Base-by-base conservation (phyloP, 495 filamentous ascomycete genomes). In the Delitschia confertaspora region DNA sequence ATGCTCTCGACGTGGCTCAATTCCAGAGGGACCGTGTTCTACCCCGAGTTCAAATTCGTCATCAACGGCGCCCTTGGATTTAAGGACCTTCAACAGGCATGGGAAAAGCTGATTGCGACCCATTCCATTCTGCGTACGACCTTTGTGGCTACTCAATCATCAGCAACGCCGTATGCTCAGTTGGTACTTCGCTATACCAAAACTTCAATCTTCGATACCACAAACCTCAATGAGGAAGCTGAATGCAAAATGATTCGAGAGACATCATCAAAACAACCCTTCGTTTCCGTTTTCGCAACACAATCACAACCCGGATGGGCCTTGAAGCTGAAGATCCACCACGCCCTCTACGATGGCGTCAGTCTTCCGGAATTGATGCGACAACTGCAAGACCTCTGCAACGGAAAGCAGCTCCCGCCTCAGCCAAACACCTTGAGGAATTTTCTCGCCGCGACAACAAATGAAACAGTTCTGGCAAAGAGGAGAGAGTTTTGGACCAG, bases 1-100 rank as follows among this genome's bases (percentile, higher is more conserved):
- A 82, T 84, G 70, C 66, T 88, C 8, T 73, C 67, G 2, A 68
- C 63, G 16, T 87, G 83, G 83, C 65, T 75, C 45, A 79, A 79
- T 38, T 78, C 80, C 0, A 43, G 55, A 0, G 75, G 78, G 0
- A 62, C 60, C 8, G 56, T 79, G 1, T 81, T 86, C 55, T 78
- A 79, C 51, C 72, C 80, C 0, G 69, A 65, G 1, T 88, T 85
- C 55, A 57, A 57, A 3, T 85, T 79, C 60, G 60, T 43, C 1
- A 10, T 60, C 6, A 19, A 53, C 4, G 44, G 65, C 17, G 41
- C 29, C 1, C 60, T 68, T 8, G 34, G 38, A 1, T 20, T 74
- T 6, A 64, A 70, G 25, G 21, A 35, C 0, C 51, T 61, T 14
- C 49, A 58, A 8, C 34, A 49, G 7, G 74, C 80, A 10, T 89